Percentiles rank a stretch among this genome's conserved stretches.
phyloP scores from a whole-genome alignment of 176 grass and related monocot species.

The Olyra latifolia region DNA sequence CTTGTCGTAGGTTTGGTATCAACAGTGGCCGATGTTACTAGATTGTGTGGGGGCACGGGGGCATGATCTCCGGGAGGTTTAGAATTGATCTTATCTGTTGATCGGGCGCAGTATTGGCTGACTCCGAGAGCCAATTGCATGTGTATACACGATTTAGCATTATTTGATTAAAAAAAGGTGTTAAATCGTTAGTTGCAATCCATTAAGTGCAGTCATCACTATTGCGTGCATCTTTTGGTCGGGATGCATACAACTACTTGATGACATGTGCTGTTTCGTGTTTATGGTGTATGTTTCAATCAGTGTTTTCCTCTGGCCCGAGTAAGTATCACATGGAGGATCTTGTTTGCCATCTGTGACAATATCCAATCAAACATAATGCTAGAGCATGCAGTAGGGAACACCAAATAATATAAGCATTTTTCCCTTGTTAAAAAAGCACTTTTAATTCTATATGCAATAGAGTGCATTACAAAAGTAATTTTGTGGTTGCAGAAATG shows the following conservation, averaged over 20 bases:
- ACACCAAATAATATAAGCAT: neutral
- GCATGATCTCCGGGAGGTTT: neutral
- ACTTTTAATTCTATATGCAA: slow-evolving; percentile 11
- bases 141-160: neutral
- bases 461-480: neutral
- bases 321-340: neutral
- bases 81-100: neutral
- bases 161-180: neutral
- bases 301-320: neutral
- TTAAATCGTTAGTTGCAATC: neutral
- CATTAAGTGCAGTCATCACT: neutral
- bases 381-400: neutral
- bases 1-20: neutral
- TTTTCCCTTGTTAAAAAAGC: neutral
- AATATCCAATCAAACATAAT: neutral
- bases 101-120: neutral
- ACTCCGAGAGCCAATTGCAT: neutral
- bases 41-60: neutral
- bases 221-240: neutral
- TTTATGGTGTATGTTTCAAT: neutral
- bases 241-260: neutral
- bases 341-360: neutral
- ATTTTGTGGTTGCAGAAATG: slow-evolving; percentile 8
- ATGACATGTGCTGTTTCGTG: neutral
- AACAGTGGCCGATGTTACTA: neutral